Evolutionary conservation across 2,329 filamentous ascomycete genomes (phyloP), one percentile per base, ranked within the genome.

Genomic region (Pseudogymnoascus sp.): DNA sequence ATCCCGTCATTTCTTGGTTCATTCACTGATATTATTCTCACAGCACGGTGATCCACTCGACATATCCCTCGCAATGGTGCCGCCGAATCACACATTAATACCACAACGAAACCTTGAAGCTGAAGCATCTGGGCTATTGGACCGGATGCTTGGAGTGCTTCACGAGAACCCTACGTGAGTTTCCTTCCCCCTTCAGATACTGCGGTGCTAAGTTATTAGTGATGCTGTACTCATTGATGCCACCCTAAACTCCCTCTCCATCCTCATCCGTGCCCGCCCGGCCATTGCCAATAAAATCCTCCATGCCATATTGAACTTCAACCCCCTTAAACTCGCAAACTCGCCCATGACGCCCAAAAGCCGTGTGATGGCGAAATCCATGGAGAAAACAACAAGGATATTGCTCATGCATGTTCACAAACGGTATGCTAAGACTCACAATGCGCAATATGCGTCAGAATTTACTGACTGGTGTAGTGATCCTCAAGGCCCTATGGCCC

Each of bases 351-450:
- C 89, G 0, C 83, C 91, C 2, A 91, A 87, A 71, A 83, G 84
- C 59, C 91, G 89, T 68, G 88, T 99, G 64, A 85, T 93, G 69
- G 83, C 96, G 65, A 91, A 88, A 75, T 97, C 93, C 4, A 94
- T 99, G 86, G 93, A 97, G 74, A 91, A 96, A 72, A 99, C 94
- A 25, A 90, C 90, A 2, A 85, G 92, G 69, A 86, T 92, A 67
- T 78, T 99, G 55, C 80, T 97, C 39, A 83, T 92, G 61, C 92
- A 97, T 74, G 79, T 96, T 61, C 80, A 89, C 67, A 93, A 93
- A 77, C 84, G 86, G 88, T 90, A 80, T 67, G 79, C 21, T 21
- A n/a, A 3, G 35, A 27, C 58, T 39, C 60, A 48, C 51, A 36
- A 25, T 62, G 44, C 35, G 25, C 33, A 7, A 38, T 59, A 9